These are phyloP conservation scores for Physcomitrium patens DNA, from an alignment of 225 moss, liverwort and hornwort species.

Conservation along the genomic window DNA sequence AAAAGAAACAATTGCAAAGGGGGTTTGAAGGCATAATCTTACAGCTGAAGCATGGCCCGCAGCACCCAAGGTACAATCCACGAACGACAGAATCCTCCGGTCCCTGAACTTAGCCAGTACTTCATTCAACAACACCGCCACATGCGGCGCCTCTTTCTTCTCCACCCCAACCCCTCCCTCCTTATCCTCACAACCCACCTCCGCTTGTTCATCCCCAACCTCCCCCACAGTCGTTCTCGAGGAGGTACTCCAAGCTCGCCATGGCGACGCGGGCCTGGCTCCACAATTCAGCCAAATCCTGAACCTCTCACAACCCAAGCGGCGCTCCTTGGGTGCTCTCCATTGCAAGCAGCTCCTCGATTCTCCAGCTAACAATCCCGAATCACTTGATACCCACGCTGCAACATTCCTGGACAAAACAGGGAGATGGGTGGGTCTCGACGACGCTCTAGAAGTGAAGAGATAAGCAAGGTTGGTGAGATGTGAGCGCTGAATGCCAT, in stretches of 20 bases:
- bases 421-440: not conserved
- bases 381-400: conserved; percentile 15
- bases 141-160: conserved; percentile 44
- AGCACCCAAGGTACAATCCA: conserved; percentile 95
- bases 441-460: conserved; percentile 1
- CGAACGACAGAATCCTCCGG: conserved; percentile 68
- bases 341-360: not conserved
- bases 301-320: not conserved
- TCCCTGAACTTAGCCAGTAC: conserved; percentile 73
- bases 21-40: conserved; percentile 9
- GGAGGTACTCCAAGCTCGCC: conserved; percentile 30
- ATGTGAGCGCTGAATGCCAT: conserved; percentile 43
- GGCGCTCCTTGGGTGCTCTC: not conserved
- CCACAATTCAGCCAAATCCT: conserved; percentile 16
- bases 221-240: conserved; percentile 21
- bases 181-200: not conserved
- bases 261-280: not conserved
- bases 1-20: not conserved
- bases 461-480: conserved; percentile 26
- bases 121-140: conserved; percentile 86
- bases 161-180: conserved; percentile 9
- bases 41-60: conserved; percentile 90
- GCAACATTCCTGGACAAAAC: not conserved
- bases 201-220: conserved; percentile 21
- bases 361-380: not conserved